phyloP scores from a whole-genome alignment of 257 asterid genomes.

The Petrea volubilis region DNA sequence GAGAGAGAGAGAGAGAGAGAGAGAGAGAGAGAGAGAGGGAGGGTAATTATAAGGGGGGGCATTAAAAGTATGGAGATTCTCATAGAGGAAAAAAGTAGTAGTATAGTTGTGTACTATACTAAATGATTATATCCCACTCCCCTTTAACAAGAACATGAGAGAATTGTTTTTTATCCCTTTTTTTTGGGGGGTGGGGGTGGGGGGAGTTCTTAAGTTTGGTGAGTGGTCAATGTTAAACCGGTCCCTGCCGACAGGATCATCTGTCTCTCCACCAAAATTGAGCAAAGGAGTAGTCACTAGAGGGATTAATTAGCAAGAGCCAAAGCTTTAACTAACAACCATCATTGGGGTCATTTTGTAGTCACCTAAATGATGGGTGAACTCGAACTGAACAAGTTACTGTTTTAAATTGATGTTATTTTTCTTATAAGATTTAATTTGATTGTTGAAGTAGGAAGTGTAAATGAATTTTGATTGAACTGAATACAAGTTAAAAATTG shows the following conservation, averaged over 20 bases:
- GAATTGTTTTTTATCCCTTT: no score
- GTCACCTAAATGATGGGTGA: neutral
- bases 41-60: conserved; percentile 36
- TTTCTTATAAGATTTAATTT: no score
- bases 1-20: conserved; percentile 8
- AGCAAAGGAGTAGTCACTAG: conserved; percentile 11
- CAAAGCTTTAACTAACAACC: neutral
- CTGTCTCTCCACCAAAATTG: conserved; percentile 23
- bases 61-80: conserved; percentile 50
- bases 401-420: no score
- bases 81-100: conserved; percentile 18
- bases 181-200: no score
- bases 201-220: conserved; percentile 36
- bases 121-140: conserved; percentile 35
- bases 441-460: no score
- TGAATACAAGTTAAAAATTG: no score
- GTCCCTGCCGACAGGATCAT: conserved; percentile 26
- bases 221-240: conserved; percentile 45
- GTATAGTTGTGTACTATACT: conserved; percentile 31
- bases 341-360: neutral
- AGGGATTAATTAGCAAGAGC: conserved; percentile 9
- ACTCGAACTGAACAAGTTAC: no score
- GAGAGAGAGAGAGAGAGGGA: conserved; percentile 1
- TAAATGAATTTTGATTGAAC: no score
- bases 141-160: conserved; percentile 28